Conservation (phyloP, 2,329 filamentous ascomycete genomes). For the Trichophyton benhamiae region DNA sequence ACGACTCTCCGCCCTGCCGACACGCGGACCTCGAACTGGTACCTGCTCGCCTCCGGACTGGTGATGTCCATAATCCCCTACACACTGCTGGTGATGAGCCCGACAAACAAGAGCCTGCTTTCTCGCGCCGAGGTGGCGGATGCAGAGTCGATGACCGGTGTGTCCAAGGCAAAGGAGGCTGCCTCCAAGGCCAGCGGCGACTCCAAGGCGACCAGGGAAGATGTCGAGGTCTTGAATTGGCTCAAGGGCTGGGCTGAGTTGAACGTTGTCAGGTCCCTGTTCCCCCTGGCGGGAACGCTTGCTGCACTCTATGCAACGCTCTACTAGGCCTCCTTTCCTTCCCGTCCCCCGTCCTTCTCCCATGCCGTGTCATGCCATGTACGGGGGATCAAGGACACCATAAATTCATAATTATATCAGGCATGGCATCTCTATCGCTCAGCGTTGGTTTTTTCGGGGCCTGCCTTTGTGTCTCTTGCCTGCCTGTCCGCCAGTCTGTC, state of each 20-base stretch:
- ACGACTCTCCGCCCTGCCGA: constrained; percentile 9
- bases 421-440: background rate
- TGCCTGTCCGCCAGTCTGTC: too few species aligned
- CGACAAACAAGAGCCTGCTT: constrained; percentile 20
- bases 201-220: constrained; percentile 11
- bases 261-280: constrained; percentile 10
- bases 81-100: constrained; percentile 20
- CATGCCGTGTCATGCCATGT: background rate
- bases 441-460: background rate
- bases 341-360: background rate
- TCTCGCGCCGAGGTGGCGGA: constrained; percentile 18
- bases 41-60: constrained; percentile 20
- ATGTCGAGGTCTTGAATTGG: constrained; percentile 12
- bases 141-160: constrained; percentile 13
- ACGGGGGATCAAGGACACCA: background rate
- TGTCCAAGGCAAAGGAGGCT: constrained; percentile 11
- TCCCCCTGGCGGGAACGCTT: constrained; percentile 11
- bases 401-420: background rate
- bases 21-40: constrained; percentile 14
- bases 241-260: constrained; percentile 12
- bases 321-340: background rate
- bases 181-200: constrained; percentile 7
- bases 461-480: background rate
- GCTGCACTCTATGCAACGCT: constrained; percentile 9
- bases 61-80: constrained; percentile 25